Evolutionary conservation across 1,139 yeast genomes (phyloP), one percentile per base, ranked within the genome.

Genomic region (Suhomyces atakaporum): DNA sequence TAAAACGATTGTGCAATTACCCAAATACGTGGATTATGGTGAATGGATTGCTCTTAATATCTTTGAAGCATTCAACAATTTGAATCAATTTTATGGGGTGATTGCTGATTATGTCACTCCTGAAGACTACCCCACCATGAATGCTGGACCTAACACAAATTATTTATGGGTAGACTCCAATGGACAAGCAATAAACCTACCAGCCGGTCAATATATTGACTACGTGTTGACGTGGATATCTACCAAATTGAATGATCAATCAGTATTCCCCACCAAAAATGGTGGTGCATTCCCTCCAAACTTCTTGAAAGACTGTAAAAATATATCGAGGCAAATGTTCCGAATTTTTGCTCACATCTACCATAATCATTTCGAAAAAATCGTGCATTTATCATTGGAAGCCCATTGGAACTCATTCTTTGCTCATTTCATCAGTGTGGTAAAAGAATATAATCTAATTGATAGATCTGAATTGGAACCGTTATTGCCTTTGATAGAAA

Each of bases 331-430:
- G 44, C 98, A 94, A 57, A 85, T 92, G 90, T 89, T 92, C 56
- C 75, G 97, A 46, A 85, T 92, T n/a, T 90, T 92, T 66, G 98
- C 98, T 8, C 96, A 90, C 58, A 82, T 92, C 24, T 92, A 90
- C 59, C 87, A 88, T 62, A 88, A 89, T 57, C 98, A 92, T 60
- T 92, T 89, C 61, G 98, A 92, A 49, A 87, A 84, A 54, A 77
- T 92, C 27, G 81, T 92, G 19, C 97, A 92, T 60, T 66, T 94
- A 44, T 83, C 95, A 3, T 62, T 92, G 43, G 98, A 92, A 59
- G 97, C 98, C 2, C 98, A 94, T 59, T 92, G 96, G 96, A 92
- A 94, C 62, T 89, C 97, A 4, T 88, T 90, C 54, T 94, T 92
- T 62, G 94, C 96, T n/a, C 98, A 94, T 60, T 92, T 85, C 56